Evolutionary conservation across 179 eudicot genomes (phyloP).

Genomic region (Silene vulgaris): DNA sequence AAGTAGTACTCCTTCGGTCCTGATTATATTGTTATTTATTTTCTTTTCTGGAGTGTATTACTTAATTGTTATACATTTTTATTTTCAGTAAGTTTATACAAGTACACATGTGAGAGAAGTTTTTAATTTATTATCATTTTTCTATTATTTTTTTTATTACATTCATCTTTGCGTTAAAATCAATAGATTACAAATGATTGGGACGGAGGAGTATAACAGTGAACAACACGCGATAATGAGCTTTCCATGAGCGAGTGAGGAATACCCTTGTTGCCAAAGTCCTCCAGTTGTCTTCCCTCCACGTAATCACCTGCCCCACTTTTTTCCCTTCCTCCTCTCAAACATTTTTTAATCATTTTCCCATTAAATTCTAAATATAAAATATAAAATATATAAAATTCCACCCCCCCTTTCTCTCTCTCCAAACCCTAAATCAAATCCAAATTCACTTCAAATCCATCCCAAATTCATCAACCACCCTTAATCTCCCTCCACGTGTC

Average conservation of each 20-base stretch:
- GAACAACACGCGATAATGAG: background rate
- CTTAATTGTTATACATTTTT: too few relatives aligned
- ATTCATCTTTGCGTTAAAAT: too few relatives aligned
- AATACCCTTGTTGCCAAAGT: background rate
- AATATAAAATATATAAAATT: background rate
- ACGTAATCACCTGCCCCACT: background rate
- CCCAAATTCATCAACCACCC: background rate
- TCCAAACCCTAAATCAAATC: conserved; percentile 40
- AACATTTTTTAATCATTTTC: too few relatives aligned
- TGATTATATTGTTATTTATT: too few relatives aligned
- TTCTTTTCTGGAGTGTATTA: too few relatives aligned
- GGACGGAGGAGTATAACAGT: background rate
- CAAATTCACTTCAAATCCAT: conserved; percentile 17
- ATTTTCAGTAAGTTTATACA: too few relatives aligned
- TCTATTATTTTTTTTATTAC: too few relatives aligned
- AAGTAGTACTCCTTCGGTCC: too few relatives aligned
- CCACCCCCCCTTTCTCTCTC: conserved; percentile 16
- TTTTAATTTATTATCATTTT: too few relatives aligned
- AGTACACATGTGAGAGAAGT: too few relatives aligned
- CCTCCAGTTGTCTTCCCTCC: background rate
- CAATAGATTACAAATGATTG: too few relatives aligned
- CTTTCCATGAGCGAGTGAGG: background rate
- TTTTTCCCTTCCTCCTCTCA: background rate
- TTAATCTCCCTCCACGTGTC: conserved; percentile 17
- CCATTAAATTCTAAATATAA: background rate